Evolutionary conservation across 208 protist species (phyloP).

Genomic region (Leishmania arabica): DNA sequence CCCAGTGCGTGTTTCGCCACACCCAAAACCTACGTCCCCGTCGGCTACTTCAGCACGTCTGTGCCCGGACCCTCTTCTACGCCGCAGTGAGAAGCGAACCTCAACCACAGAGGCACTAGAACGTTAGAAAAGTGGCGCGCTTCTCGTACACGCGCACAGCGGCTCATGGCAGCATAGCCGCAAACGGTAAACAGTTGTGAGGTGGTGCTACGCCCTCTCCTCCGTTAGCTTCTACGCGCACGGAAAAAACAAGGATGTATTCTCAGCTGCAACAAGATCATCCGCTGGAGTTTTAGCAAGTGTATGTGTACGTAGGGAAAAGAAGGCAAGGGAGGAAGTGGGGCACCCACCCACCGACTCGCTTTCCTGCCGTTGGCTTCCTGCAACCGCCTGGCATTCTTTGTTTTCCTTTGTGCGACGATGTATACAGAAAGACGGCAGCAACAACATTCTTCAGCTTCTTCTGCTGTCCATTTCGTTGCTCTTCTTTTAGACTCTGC

Average conservation of each 20-base stretch:
- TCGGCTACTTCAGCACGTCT: constrained; percentile 3
- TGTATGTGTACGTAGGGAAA: background rate
- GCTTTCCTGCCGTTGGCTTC: background rate
- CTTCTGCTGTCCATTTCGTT: constrained; percentile 12
- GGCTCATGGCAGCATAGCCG: background rate
- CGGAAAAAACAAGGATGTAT: background rate
- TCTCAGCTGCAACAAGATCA: background rate
- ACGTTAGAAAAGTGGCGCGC: background rate
- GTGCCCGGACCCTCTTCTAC: background rate
- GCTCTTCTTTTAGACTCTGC: background rate
- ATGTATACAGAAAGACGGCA: background rate
- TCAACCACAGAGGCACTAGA: background rate
- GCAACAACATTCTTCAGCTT: background rate
- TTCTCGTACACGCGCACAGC: background rate
- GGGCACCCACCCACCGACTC: background rate
- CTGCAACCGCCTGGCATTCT: constrained; percentile 1
- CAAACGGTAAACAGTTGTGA: background rate
- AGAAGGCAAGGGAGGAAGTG: background rate
- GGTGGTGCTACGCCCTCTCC: background rate
- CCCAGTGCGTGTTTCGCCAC: background rate
- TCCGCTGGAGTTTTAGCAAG: background rate
- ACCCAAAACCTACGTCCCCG: background rate
- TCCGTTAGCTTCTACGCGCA: background rate
- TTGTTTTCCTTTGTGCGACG: constrained; percentile 2
- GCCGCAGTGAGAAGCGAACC: background rate